phyloP scores from a whole-genome alignment of 441 rosid genomes.

The Capsella rubella region DNA sequence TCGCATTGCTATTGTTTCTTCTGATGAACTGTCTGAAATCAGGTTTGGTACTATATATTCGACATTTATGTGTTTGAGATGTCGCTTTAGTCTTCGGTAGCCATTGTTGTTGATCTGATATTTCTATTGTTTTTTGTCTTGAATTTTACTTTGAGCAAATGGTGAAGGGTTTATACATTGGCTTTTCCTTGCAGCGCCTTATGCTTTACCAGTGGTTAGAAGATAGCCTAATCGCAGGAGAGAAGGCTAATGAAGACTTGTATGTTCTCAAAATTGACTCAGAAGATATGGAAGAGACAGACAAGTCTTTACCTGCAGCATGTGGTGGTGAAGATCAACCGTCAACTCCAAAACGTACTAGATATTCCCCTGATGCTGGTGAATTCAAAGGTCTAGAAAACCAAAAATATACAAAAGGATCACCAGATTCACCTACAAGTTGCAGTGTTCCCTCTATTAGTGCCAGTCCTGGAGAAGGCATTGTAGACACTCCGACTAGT shows the following conservation, averaged over 20 bases:
- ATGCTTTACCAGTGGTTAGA: constrained; percentile 84
- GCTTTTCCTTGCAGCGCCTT: constrained; percentile 57
- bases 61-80: not conserved
- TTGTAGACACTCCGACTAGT: constrained; percentile 45
- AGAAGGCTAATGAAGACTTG: constrained; percentile 69
- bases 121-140: not conserved
- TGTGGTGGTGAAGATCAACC: constrained; percentile 48
- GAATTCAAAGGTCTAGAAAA: constrained; percentile 29
- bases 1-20: not conserved
- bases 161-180: not conserved
- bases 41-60: not conserved
- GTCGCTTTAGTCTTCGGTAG: not conserved
- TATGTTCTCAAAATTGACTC: constrained; percentile 54
- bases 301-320: constrained; percentile 45
- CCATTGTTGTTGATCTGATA: not conserved
- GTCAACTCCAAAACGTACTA: constrained; percentile 49
- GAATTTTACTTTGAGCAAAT: constrained; percentile 8
- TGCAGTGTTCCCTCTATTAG: constrained; percentile 46
- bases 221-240: constrained; percentile 74
- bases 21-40: not conserved
- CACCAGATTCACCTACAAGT: constrained; percentile 47
- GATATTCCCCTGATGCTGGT: constrained; percentile 48
- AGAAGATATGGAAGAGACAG: constrained; percentile 43
- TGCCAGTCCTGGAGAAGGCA: constrained; percentile 47
- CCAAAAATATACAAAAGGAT: constrained; percentile 28